Evolutionary conservation across 345 rosid species (phyloP), one percentile per base, ranked within the genome.

Genomic region (Eucalyptus cladocalyx): DNA sequence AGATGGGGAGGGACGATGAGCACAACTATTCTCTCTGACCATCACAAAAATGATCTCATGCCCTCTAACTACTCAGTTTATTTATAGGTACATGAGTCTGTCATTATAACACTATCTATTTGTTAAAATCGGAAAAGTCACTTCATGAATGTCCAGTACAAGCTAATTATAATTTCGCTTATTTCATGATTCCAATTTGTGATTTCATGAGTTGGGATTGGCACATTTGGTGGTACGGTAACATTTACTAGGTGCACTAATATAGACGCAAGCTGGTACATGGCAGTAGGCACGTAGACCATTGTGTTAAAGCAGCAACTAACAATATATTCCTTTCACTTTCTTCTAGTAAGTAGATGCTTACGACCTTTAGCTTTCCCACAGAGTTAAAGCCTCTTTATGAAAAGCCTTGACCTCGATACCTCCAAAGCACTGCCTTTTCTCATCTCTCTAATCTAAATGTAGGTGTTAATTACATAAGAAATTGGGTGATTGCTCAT

Each of bases 111-210:
- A 17, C 12, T 18, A 32, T 69, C 4, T 7, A n/a, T 40, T 72
- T 72, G 6, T 72, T 11, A 72, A 10, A 72, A 72, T 34, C 0
- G 21, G 11, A 11, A 72, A 72, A 18, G 26, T 72, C 42, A 34
- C 24, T 17, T 34, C 6, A 72, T 14, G 2, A 18, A 3, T 72
- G 81, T 72, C 43, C 45, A 18, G 11, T 19, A 9, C 26, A 19
- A 19, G 26, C 45, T 6, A 11, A 72, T 34, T 12, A 17, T 37
- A 37, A 19, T 2, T 72, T 34, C 5, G 8, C 8, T 72, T 10
- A 37, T 6, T 7, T 37, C 15, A 37, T 0, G 45, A 72, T 11
- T 72, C 4, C 0, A 10, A 72, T 23, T 9, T 11, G 45, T 10
- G 8, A 72, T 72, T 72, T 37, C 26, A 72, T 11, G 8, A 37